Base-by-base conservation (phyloP, 257 asterid genomes). In the Ilex asprella region DNA sequence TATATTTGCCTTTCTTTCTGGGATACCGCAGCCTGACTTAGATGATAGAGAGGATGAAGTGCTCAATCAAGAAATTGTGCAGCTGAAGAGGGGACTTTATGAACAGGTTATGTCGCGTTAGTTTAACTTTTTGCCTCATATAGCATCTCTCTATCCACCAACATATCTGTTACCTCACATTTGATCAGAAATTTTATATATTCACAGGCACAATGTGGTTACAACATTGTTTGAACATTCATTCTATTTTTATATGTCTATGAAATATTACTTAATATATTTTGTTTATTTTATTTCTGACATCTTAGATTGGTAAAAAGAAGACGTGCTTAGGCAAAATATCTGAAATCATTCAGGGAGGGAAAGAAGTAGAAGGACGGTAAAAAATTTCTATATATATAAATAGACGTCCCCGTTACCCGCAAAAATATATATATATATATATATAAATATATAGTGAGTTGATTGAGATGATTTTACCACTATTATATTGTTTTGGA, bases 1-100 rank as follows among this genome's bases (percentile, higher is more conserved):
- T 10, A 11, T 50, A 30, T 16, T 14, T 39, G 55, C 56, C 13
- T 30, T n/a, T 49, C 53, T 64, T 63, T 66, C 66, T 69, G 47
- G 32, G 35, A 8, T 35, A 8, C 7, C 66, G 58, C 83, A 93
- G 99, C 97, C 99, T 59, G 92, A 82, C 32, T 73, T 93, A 80
- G 90, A 80, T 32, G 96, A 87, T 75, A 89, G 84, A 81, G 99
- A 89, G 74, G 95, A 84, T 50, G 88, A 79, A 65, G 66, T 68
- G 56, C 70, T 88, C 70, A 56, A 75, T 67, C 82, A 87, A 73
- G 90, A 89, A 76, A 72, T 89, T 71, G 73, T 70, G 73, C 90
- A 67, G 75, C 83, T 90, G 63, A 82, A 84, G 76, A 69, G 29
- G 64, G 81, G 75, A 63, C 90, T 93, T 70, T 73, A 60, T 35